A percentile compares a stretch with the other conserved stretches of the same genome.
These are phyloP conservation scores for Rugosomyces carneus DNA, from an alignment of 1,284 basidiomycete genomes.

Conservation along the genomic window DNA sequence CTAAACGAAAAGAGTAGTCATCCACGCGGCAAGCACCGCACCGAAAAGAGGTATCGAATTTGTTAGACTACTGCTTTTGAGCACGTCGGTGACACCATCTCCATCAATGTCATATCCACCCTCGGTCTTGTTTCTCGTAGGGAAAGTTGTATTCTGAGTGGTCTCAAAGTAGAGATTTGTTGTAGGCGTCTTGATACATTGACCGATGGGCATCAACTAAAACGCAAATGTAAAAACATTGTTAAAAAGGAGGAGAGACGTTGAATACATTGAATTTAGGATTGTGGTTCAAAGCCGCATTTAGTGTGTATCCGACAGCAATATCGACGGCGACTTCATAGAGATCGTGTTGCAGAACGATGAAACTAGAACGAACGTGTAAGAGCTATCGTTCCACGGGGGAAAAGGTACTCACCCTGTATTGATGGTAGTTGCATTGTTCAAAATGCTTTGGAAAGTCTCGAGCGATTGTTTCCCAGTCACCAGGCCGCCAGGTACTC, in stretches of 20 bases:
- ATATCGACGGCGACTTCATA: slow-evolving; percentile 84
- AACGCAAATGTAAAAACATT: background rate
- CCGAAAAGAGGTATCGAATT: slow-evolving; percentile 11
- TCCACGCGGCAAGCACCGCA: slow-evolving; percentile 9
- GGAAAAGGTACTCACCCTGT: slow-evolving; percentile 37
- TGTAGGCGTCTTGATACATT: slow-evolving; percentile 49
- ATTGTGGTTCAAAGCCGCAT: slow-evolving; percentile 53
- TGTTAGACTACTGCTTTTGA: slow-evolving; percentile 6
- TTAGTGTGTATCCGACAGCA: slow-evolving; percentile 82
- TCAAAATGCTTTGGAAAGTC: slow-evolving; percentile 58
- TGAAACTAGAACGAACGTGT: slow-evolving; percentile 54
- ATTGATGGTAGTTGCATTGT: slow-evolving; percentile 49
- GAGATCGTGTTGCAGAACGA: slow-evolving; percentile 86
- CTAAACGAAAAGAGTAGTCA: slow-evolving; percentile 15
- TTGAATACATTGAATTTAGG: slow-evolving; percentile 51
- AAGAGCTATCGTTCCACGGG: slow-evolving; percentile 12
- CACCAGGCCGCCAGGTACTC: slow-evolving; percentile 67
- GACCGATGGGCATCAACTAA: slow-evolving; percentile 61
- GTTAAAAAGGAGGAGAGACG: slow-evolving; percentile 14
- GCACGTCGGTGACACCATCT: slow-evolving; percentile 24
- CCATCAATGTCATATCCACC: slow-evolving; percentile 30
- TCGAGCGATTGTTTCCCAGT: slow-evolving; percentile 49
- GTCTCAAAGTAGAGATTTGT: slow-evolving; percentile 61
- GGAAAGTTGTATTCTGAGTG: slow-evolving; percentile 56
- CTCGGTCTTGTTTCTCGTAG: slow-evolving; percentile 27